phyloP scores from a whole-genome alignment of 2,329 filamentous ascomycete species.

The Fusarium buxicola region DNA sequence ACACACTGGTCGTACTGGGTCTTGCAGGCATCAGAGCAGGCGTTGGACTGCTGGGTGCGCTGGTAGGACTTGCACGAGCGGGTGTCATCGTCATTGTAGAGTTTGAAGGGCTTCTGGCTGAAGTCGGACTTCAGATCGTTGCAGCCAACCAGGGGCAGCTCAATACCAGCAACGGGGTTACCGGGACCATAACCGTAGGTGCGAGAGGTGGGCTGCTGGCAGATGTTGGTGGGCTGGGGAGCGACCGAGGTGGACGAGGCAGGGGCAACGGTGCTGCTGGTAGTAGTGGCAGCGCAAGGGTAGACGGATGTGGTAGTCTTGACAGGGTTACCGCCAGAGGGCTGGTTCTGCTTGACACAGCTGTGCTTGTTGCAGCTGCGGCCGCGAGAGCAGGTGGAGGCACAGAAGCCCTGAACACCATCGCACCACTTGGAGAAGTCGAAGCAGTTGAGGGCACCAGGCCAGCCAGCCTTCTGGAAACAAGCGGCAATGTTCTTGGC shows the following conservation, averaged over 20 bases:
- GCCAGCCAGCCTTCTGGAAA: conserved; percentile 64
- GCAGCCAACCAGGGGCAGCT: conserved; percentile 65
- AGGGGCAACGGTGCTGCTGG: conserved; percentile 48
- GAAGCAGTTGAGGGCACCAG: conserved; percentile 62
- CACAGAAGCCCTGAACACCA: conserved; percentile 60
- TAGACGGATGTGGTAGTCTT: conserved; percentile 52
- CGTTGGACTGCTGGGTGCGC: conserved; percentile 51
- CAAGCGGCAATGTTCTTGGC: conserved; percentile 61
- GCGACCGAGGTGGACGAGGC: conserved; percentile 52
- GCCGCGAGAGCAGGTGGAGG: conserved; percentile 48
- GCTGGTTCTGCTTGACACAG: conserved; percentile 57
- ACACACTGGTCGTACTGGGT: conserved; percentile 63
- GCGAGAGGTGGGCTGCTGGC: conserved; percentile 64
- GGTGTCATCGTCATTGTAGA: conserved; percentile 60
- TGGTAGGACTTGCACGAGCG: conserved; percentile 58
- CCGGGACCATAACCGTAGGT: conserved; percentile 76
- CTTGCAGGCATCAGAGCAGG: conserved; percentile 65
- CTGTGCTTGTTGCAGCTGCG: conserved; percentile 56
- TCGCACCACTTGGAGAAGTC: conserved; percentile 63
- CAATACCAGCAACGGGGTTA: conserved; percentile 64
- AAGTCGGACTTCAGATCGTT: conserved; percentile 62
- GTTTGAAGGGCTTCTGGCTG: conserved; percentile 61
- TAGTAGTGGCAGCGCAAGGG: conserved; percentile 48
- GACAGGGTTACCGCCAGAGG: conserved; percentile 50
- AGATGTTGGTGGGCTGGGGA: conserved; percentile 63